Conservation (phyloP, 163 green algal genomes). For the Prototheca cutis region DNA sequence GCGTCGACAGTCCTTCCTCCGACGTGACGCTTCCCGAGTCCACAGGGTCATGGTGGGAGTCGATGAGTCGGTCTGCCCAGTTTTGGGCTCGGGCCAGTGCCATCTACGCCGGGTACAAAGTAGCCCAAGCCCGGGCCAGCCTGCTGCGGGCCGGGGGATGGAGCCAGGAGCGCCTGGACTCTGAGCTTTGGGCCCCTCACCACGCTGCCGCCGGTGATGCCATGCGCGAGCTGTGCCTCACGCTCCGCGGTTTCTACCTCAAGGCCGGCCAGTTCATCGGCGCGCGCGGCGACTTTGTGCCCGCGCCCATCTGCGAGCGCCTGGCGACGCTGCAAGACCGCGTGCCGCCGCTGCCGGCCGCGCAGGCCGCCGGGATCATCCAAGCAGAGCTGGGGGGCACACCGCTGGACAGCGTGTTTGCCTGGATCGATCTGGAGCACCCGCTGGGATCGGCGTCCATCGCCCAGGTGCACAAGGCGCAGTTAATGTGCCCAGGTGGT, state of each 20-base stretch:
- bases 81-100: slow-evolving; percentile 40
- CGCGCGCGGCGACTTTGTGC: slow-evolving; percentile 76
- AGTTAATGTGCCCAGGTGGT: slow-evolving; percentile 27
- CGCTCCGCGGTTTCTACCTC: slow-evolving; percentile 79
- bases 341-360: slow-evolving; percentile 54
- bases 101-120: slow-evolving; percentile 53
- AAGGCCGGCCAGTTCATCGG: slow-evolving; percentile 88
- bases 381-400: slow-evolving; percentile 57
- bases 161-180: slow-evolving; percentile 26
- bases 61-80: slow-evolving; percentile 22
- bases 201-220: slow-evolving; percentile 56
- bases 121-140: slow-evolving; percentile 24
- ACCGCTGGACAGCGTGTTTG: slow-evolving; percentile 67
- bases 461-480: slow-evolving; percentile 80
- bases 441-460: slow-evolving; percentile 83
- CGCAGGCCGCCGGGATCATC: slow-evolving; percentile 35
- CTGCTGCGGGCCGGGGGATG: slow-evolving; percentile 18
- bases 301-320: slow-evolving; percentile 65
- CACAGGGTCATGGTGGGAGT: background rate
- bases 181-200: slow-evolving; percentile 56
- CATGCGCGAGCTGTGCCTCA: slow-evolving; percentile 73
- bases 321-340: slow-evolving; percentile 75
- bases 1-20: background rate
- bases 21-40: background rate
- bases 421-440: slow-evolving; percentile 80